Base-by-base conservation (phyloP, 345 rosid species). In the Eucalyptus cloeziana region DNA sequence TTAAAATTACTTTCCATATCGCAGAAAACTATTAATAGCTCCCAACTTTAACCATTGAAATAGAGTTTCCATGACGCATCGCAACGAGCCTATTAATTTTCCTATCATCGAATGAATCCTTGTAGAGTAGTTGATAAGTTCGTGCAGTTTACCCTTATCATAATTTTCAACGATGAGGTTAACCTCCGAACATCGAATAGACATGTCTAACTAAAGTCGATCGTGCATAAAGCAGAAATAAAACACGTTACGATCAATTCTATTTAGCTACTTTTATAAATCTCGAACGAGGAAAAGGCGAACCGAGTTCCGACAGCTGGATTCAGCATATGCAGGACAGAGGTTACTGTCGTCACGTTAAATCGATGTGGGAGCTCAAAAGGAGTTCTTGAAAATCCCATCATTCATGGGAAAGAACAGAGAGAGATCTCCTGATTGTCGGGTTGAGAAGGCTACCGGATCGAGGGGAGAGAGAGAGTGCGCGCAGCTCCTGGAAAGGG, bases 1-100 rank as follows among this genome's bases (percentile, higher is more conserved):
- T 37, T 5, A 13, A 64, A n/a, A 64, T 14, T 7, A 4, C 37
- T 15, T 14, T 14, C 9, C 2, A 0, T 60, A 13, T 12, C 0
- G 8, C 4, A 24, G 1, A 67, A 67, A 31, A 8, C 3, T 69
- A 31, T 33, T 17, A 9, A 33, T 33, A 69, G 13, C 21, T 10
- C 10, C 24, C 25, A 10, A 11, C 5, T 3, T 76, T 76, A 76
- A 40, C 27, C 83, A 37, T 76, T 7, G 27, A 37, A 21, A 40
- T 5, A 76, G 7, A 76, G 15, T 21, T 76, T 40, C 3, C 24
- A 2, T 2, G 3, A 2, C 5, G 3, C 3, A 37, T 10, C 0
- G 1, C 4, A 37, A 37, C 3, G 2, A 2, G 83, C 47, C 47
- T 13, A 40, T 40, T 21, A 76, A 37, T 40, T 7, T 76, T 11